Conservation (phyloP, 2,329 filamentous ascomycete species). For the Fusarium pininemorale region DNA sequence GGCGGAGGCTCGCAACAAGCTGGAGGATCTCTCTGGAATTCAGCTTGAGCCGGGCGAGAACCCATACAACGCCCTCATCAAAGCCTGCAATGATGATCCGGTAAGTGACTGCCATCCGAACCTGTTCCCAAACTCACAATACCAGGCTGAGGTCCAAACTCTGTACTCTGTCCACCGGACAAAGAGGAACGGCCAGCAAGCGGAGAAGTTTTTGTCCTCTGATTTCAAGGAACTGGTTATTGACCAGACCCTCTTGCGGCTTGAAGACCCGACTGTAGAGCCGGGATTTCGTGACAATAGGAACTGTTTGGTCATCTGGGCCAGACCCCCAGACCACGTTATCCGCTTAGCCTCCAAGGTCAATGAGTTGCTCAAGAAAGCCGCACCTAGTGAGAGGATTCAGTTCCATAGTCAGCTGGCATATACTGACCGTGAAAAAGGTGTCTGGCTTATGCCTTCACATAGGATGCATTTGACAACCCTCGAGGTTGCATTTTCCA, state of each 20-base stretch:
- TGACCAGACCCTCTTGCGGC: slow-evolving; percentile 77
- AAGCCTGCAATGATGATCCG: slow-evolving; percentile 70
- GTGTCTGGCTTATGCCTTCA: slow-evolving; percentile 86
- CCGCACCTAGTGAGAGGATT: slow-evolving; percentile 73
- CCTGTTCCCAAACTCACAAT: background rate
- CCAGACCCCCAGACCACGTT: slow-evolving; percentile 78
- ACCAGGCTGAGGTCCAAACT: slow-evolving; percentile 71
- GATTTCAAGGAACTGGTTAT: slow-evolving; percentile 77
- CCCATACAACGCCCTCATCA: slow-evolving; percentile 79
- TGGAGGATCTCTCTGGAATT: slow-evolving; percentile 65
- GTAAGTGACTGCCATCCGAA: slow-evolving; percentile 56
- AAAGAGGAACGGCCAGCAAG: slow-evolving; percentile 80
- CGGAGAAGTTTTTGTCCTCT: slow-evolving; percentile 73
- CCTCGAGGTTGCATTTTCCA: slow-evolving; percentile 85
- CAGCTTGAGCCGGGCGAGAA: slow-evolving; percentile 67
- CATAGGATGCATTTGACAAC: slow-evolving; percentile 84
- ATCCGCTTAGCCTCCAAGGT: slow-evolving; percentile 72
- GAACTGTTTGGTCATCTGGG: slow-evolving; percentile 89
- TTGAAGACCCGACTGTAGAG: slow-evolving; percentile 71
- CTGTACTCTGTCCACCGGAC: slow-evolving; percentile 79
- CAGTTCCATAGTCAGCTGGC: too few relatives aligned
- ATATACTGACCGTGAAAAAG: slow-evolving; percentile 52
- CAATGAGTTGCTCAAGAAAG: slow-evolving; percentile 70
- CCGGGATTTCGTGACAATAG: slow-evolving; percentile 78
- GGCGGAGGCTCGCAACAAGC: slow-evolving; percentile 57